Percentiles rank a stretch among this genome's conserved stretches.
These are phyloP conservation scores for Dipodascus geniculatus DNA, from an alignment of 805 yeast genomes.

Conservation along the genomic window DNA sequence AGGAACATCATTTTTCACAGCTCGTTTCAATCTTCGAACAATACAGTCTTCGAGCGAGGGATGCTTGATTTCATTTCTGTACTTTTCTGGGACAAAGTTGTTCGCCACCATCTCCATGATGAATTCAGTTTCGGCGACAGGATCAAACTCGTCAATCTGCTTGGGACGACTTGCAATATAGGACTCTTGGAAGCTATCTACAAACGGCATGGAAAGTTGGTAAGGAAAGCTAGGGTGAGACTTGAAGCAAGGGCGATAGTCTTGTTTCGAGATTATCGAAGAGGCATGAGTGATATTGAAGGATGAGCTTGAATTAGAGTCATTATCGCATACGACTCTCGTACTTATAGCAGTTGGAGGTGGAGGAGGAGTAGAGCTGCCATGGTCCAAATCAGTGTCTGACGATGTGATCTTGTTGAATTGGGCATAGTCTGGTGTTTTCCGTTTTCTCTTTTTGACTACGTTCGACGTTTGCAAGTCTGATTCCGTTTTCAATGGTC, in stretches of 20 bases:
- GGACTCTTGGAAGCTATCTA: neutral
- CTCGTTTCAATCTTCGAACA: constrained; percentile 20
- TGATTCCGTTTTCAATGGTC: neutral
- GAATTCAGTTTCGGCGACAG: constrained; percentile 49
- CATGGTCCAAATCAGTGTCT: neutral
- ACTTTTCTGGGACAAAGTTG: constrained; percentile 31
- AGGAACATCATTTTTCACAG: constrained; percentile 21
- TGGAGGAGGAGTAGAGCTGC: neutral
- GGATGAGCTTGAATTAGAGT: neutral
- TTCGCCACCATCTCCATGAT: constrained; percentile 34
- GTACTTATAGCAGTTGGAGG: neutral
- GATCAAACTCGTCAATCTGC: constrained; percentile 39
- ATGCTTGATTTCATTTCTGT: constrained; percentile 20
- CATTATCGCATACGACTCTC: neutral
- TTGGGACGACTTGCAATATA: neutral
- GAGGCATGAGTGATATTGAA: neutral
- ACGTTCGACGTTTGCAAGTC: neutral
- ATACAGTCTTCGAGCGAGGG: constrained; percentile 23
- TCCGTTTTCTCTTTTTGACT: neutral
- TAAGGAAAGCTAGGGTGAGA: neutral
- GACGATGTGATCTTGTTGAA: neutral
- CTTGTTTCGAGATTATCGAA: neutral
- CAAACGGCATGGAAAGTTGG: neutral
- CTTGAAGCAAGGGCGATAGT: neutral
- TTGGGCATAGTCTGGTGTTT: neutral